A percentile compares a stretch with the other conserved stretches of the same genome.
These are phyloP conservation scores for Ostreobium quekettii DNA, from an alignment of 139 green algal species.

Conservation along the genomic window DNA sequence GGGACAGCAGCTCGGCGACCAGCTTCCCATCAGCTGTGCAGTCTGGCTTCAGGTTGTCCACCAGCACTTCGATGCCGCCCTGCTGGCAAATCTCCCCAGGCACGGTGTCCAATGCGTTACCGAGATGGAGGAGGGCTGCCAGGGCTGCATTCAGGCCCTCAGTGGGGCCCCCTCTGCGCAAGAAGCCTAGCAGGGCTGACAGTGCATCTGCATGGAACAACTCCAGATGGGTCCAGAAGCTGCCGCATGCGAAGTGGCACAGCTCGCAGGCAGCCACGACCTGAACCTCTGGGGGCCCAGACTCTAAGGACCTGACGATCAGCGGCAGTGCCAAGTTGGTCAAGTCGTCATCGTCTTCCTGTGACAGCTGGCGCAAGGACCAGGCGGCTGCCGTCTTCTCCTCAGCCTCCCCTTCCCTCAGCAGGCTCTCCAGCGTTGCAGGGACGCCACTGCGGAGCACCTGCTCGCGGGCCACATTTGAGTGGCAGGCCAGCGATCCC, in stretches of 20 bases:
- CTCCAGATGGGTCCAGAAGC: slow-evolving; percentile 2
- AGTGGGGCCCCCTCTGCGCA: not conserved
- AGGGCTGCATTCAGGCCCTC: slow-evolving; percentile 7
- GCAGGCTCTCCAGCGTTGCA: not conserved
- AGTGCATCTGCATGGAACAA: slow-evolving; percentile 1
- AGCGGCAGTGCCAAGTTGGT: not conserved
- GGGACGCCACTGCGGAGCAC: not conserved
- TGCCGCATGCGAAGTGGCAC: slow-evolving; percentile 3
- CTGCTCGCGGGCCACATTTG: not conserved
- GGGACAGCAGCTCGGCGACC: slow-evolving; percentile 5
- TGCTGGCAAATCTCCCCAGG: slow-evolving; percentile 2
- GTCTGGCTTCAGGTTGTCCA: not conserved
- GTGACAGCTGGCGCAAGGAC: not conserved
- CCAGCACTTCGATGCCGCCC: not conserved
- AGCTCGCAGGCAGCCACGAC: slow-evolving; percentile 10
- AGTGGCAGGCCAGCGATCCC: slow-evolving; percentile 9
- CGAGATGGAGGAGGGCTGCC: not conserved
- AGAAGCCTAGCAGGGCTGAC: not conserved
- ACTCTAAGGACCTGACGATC: slow-evolving; percentile 1
- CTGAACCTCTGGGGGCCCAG: not conserved
- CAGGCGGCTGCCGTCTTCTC: slow-evolving; percentile 4
- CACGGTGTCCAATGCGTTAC: not conserved
- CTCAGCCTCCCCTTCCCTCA: not conserved
- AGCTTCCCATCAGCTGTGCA: not conserved
- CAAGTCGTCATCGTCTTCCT: not conserved